phyloP scores from a whole-genome alignment of 108 stramenopile species.

The Cyclostephanos tholiformis region DNA sequence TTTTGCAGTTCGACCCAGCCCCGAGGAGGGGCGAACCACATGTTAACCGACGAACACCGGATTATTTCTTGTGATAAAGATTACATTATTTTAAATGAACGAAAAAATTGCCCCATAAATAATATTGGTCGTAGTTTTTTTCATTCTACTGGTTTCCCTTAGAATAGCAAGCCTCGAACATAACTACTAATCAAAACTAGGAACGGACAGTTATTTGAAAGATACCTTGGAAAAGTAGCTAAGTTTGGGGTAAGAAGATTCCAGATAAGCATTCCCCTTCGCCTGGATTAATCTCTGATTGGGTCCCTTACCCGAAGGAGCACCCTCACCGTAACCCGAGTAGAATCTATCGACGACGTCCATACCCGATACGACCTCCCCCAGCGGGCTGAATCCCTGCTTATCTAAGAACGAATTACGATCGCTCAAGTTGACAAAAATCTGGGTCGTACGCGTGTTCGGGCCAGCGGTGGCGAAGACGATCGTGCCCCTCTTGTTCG shows the following conservation, averaged over 20 bases:
- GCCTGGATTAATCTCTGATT: slow-evolving; percentile 82
- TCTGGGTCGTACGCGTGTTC: slow-evolving; percentile 88
- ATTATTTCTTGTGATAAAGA: slow-evolving; percentile 91
- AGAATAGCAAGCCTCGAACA: neutral
- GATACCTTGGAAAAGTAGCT: slow-evolving; percentile 74
- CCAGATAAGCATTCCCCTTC: slow-evolving; percentile 77
- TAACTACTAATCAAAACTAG: neutral
- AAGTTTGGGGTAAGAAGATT: slow-evolving; percentile 73
- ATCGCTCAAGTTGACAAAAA: slow-evolving; percentile 81
- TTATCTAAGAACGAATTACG: slow-evolving; percentile 89
- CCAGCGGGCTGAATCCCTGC: slow-evolving; percentile 93
- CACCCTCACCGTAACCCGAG: slow-evolving; percentile 91
- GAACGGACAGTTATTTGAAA: slow-evolving; percentile 16
- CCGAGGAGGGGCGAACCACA: slow-evolving; percentile 97
- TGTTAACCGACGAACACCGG: slow-evolving; percentile 90
- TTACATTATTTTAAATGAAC: neutral
- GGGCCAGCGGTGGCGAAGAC: slow-evolving; percentile 93
- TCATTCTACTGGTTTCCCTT: neutral
- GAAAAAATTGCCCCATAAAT: neutral
- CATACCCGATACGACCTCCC: slow-evolving; percentile 89
- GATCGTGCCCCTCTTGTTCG: slow-evolving; percentile 83
- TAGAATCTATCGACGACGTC: slow-evolving; percentile 86
- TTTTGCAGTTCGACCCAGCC: slow-evolving; percentile 96
- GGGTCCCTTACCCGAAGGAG: slow-evolving; percentile 77
- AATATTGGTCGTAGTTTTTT: neutral